phyloP scores from a whole-genome alignment of 106 monocot genomes.

The Alisma plantagoaquatica region DNA sequence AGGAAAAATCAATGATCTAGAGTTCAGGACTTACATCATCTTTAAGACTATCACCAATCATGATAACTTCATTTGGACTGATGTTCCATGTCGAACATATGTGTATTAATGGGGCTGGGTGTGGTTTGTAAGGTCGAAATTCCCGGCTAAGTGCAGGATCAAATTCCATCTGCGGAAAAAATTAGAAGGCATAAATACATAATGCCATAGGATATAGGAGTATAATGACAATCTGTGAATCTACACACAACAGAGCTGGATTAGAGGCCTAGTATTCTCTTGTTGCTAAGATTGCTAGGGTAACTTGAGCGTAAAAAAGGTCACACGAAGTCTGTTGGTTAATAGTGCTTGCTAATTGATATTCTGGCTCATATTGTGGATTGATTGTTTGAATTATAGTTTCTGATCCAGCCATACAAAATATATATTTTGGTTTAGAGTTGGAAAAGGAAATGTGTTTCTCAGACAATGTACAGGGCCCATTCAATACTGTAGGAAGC shows the following conservation, averaged over 20 bases:
- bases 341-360: too few relatives aligned
- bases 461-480: background rate
- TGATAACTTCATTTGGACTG: conserved; percentile 78
- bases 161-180: conserved; percentile 45
- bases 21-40: conserved; percentile 99
- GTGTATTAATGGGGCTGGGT: conserved; percentile 87
- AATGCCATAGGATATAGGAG: too few relatives aligned
- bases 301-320: too few relatives aligned
- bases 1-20: too few relatives aligned
- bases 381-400: too few relatives aligned
- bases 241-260: too few relatives aligned
- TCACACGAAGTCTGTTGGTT: too few relatives aligned
- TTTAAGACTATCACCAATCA: conserved; percentile 90
- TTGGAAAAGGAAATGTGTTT: background rate
- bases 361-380: too few relatives aligned
- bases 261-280: too few relatives aligned
- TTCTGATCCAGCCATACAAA: too few relatives aligned
- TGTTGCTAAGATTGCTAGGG: too few relatives aligned
- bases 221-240: too few relatives aligned
- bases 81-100: conserved; percentile 79
- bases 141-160: conserved; percentile 85
- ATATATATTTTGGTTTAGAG: background rate
- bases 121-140: conserved; percentile 93
- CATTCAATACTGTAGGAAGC: background rate
- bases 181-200: background rate